These are phyloP conservation scores for Pulveroboletus ravenelii DNA, from an alignment of 768 basidiomycete species.

Conservation along the genomic window DNA sequence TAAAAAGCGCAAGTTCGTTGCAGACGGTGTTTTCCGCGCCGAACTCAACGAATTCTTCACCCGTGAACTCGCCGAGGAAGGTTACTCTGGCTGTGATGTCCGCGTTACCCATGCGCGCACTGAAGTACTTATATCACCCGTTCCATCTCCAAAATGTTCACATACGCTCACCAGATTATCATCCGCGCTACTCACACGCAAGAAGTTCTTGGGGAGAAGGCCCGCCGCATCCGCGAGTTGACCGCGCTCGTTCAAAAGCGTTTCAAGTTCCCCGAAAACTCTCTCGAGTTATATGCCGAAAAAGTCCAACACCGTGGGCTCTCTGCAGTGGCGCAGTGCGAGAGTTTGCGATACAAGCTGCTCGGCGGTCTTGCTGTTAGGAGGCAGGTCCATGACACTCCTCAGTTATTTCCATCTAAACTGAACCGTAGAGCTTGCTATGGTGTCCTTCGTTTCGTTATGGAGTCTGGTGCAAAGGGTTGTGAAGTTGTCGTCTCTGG, in stretches of 20 bases:
- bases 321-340: constrained; percentile 97
- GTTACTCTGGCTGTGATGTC: constrained; percentile 99
- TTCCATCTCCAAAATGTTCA: not conserved
- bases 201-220: constrained; percentile 98
- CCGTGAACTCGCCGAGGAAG: constrained; percentile 96
- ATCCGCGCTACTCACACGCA: constrained; percentile 99
- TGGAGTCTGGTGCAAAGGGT: constrained; percentile 99
- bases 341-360: constrained; percentile 97
- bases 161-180: constrained; percentile 65
- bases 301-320: constrained; percentile 98
- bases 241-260: constrained; percentile 98
- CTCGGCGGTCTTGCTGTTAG: constrained; percentile 99
- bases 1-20: constrained; percentile 98
- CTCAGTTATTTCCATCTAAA: not conserved
- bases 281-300: constrained; percentile 97
- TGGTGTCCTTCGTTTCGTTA: constrained; percentile 99
- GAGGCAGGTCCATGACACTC: constrained; percentile 52
- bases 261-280: constrained; percentile 99
- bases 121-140: constrained; percentile 52
- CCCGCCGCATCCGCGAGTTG: constrained; percentile 97
- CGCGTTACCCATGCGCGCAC: constrained; percentile 99
- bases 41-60: constrained; percentile 99
- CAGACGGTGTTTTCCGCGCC: constrained; percentile 98
- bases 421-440: constrained; percentile 74
- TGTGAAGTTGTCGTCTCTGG: constrained; percentile 99